These are phyloP conservation scores for Sporisorium reilianum DNA, from an alignment of 1,284 basidiomycete genomes.

Conservation along the genomic window DNA sequence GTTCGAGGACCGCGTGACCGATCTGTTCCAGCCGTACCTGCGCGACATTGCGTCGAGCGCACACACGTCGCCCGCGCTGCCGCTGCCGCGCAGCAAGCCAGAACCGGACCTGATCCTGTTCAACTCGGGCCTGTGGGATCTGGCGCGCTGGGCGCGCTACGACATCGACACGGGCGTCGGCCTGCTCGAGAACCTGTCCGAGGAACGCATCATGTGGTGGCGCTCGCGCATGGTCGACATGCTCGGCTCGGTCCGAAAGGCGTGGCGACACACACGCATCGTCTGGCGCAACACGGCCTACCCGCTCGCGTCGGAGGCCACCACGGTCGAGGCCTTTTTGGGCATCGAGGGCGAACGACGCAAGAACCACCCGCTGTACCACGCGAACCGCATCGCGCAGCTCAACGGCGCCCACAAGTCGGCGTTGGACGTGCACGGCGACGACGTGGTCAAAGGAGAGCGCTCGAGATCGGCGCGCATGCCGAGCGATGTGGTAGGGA, in stretches of 20 bases:
- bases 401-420: slow-evolving; percentile 59
- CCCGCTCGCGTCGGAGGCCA: slow-evolving; percentile 45
- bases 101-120: slow-evolving; percentile 70
- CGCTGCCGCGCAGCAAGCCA: slow-evolving; percentile 44
- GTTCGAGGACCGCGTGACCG: slow-evolving; percentile 69
- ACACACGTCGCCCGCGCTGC: slow-evolving; percentile 38
- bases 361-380: slow-evolving; percentile 62
- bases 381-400: slow-evolving; percentile 59
- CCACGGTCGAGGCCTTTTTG: slow-evolving; percentile 58
- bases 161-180: slow-evolving; percentile 61
- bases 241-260: slow-evolving; percentile 40
- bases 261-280: slow-evolving; percentile 40
- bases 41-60: slow-evolving; percentile 23
- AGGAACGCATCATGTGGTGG: slow-evolving; percentile 69
- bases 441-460: slow-evolving; percentile 58
- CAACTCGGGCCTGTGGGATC: slow-evolving; percentile 69
- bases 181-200: slow-evolving; percentile 60
- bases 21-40: slow-evolving; percentile 67
- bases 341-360: slow-evolving; percentile 36
- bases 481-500: slow-evolving; percentile 31
- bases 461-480: slow-evolving; percentile 38
- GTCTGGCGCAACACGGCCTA: slow-evolving; percentile 59
- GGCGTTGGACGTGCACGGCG: slow-evolving; percentile 44
- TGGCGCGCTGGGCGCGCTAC: slow-evolving; percentile 69
- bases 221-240: slow-evolving; percentile 64